These are phyloP conservation scores for Aspergillus affinis DNA, from an alignment of 495 filamentous ascomycete genomes.

Conservation along the genomic window DNA sequence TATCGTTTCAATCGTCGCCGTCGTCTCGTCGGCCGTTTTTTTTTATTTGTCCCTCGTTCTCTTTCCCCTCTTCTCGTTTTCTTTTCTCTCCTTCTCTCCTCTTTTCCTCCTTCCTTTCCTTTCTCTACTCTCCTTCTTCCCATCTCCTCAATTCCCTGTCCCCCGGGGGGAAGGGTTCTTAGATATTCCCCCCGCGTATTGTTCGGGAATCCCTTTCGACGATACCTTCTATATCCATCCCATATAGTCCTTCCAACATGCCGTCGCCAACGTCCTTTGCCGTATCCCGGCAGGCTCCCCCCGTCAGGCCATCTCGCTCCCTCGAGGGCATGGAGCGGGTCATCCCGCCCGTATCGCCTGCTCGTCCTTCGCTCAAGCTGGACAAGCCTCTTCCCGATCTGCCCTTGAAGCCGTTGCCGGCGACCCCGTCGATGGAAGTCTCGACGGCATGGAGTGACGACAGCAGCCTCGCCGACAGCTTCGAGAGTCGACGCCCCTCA, in stretches of 20 bases:
- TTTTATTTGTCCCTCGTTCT: background rate
- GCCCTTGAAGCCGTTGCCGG: conserved; percentile 30
- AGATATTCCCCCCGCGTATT: background rate
- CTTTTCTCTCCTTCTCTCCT: background rate
- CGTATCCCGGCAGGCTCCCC: conserved; percentile 31
- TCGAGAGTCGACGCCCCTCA: conserved; percentile 28
- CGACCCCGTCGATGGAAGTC: conserved; percentile 23
- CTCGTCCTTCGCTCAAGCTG: conserved; percentile 30
- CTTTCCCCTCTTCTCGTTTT: conserved; percentile 1
- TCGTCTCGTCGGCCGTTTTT: background rate
- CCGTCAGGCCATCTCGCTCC: conserved; percentile 39
- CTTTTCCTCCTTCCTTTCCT: background rate
- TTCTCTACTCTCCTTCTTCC: conserved; percentile 1
- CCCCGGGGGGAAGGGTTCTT: conserved; percentile 1
- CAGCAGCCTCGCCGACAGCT: conserved; percentile 33
- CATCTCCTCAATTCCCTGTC: background rate
- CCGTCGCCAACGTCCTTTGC: conserved; percentile 23
- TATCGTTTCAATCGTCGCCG: background rate
- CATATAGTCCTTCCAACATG: conserved; percentile 17
- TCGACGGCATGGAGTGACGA: conserved; percentile 39
- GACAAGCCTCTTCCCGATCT: conserved; percentile 43
- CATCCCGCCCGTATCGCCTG: conserved; percentile 28
- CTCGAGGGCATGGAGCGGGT: conserved; percentile 46
- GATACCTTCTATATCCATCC: background rate
- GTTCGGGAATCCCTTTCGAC: background rate